Evolutionary conservation across 2,329 filamentous ascomycete species (phyloP), one percentile per base, ranked within the genome.

Genomic region (Xylaria multiplex): DNA sequence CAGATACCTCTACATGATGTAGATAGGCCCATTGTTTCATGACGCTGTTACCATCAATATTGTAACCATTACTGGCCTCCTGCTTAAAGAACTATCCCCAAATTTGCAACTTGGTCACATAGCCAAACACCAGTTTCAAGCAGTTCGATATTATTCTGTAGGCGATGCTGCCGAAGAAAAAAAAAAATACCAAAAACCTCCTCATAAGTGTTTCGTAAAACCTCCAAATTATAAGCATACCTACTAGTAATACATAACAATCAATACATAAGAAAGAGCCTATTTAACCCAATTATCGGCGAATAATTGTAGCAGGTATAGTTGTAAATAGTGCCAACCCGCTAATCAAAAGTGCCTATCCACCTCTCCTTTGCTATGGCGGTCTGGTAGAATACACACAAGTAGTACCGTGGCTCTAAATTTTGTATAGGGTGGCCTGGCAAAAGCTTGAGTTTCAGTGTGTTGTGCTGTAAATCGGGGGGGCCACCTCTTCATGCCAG

Each of bases 361-460:
- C 37, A n/a, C 11, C 14, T 55, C 35, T 22, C 53, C 13, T 43
- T 45, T 9, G 6, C 27, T 19, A 5, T 37, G 6, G 37, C 53
- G 30, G 14, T 24, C 42, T 30, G 6, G 53, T 30, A 43, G 14
- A 43, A 27, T 30, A 19, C 30, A 24, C 30, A 37, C 11, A 19
- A 14, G 24, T 13, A 24, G 52, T 42, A 42, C 27, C 22, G 7
- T 19, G 19, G 13, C 19, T 55, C 22, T 24, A 30, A 37, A 43
- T 45, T 27, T 53, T 30, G 8, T 14, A 55, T 22, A 43, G 53
- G 22, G 53, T 43, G 19, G 22, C 53, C 53, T 43, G 24, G 53
- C 53, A 32, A 45, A n/a, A 24, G 22, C 37, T 14, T 14, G 37
- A 40, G 11, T 43, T 8, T 22, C 53, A 43, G 37, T 22, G 37